Percentiles rank a stretch among this genome's conserved stretches.
Conservation (phyloP, 2,329 filamentous ascomycete species). For the Neofusicoccum laricinum region DNA sequence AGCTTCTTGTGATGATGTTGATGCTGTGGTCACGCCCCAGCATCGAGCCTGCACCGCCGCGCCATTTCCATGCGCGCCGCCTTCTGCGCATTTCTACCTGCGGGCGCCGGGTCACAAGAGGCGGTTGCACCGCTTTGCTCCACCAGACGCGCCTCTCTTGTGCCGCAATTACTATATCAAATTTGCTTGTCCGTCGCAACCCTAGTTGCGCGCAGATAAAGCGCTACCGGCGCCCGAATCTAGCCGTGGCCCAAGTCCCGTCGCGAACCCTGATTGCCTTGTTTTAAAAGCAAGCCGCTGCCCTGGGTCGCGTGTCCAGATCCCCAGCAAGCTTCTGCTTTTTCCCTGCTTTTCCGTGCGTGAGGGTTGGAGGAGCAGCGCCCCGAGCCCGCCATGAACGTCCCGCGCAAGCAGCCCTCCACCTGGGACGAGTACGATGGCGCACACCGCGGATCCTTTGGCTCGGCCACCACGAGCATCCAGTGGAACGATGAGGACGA, state of each 20-base stretch:
- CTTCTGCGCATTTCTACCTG: background rate
- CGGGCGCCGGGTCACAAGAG: background rate
- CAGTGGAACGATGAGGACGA: slow-evolving; percentile 38
- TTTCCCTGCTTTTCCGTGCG: background rate
- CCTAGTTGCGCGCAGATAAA: slow-evolving; percentile 1
- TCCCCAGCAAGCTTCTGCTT: background rate
- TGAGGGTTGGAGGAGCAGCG: background rate
- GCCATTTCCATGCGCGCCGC: background rate
- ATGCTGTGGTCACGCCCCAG: background rate
- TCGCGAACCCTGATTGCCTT: background rate
- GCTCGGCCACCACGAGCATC: slow-evolving; percentile 35
- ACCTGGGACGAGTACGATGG: slow-evolving; percentile 48
- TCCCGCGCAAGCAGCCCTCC: slow-evolving; percentile 40
- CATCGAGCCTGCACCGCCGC: background rate
- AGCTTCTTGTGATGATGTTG: background rate
- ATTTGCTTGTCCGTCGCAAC: background rate
- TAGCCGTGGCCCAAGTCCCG: slow-evolving; percentile 11
- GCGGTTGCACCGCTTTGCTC: background rate
- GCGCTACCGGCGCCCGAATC: slow-evolving; percentile 13
- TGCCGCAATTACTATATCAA: slow-evolving; percentile 7
- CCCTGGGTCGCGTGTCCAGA: slow-evolving; percentile 1
- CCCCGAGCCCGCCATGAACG: slow-evolving; percentile 30
- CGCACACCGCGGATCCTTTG: slow-evolving; percentile 40
- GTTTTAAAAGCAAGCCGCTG: slow-evolving; percentile 1
- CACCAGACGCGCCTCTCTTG: background rate